A percentile compares a stretch with the other conserved stretches of the same genome.
phyloP scores from a whole-genome alignment of 257 asterid genomes.

The Solanum ossicruentum region DNA sequence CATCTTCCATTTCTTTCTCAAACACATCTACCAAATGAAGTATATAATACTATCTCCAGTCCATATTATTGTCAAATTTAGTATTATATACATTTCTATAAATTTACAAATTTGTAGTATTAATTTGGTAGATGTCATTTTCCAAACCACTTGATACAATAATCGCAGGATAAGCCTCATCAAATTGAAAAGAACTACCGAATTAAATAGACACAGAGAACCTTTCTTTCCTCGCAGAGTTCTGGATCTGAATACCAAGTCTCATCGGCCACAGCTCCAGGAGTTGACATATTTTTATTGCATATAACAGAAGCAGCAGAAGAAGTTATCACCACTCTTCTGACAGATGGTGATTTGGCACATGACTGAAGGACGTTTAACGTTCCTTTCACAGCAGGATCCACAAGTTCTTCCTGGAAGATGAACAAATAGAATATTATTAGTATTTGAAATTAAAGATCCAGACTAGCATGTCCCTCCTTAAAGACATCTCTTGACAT shows the following conservation, averaged over 20 bases:
- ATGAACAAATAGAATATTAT: not conserved
- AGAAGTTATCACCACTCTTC: slow-evolving; percentile 42
- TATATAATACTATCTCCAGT: no score
- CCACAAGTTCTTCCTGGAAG: slow-evolving; percentile 31
- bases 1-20: not conserved
- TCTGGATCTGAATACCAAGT: slow-evolving; percentile 51
- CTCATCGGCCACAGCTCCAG: slow-evolving; percentile 31
- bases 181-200: not conserved
- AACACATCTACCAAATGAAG: not conserved
- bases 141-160: no score
- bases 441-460: not conserved
- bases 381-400: slow-evolving; percentile 49
- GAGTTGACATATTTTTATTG: slow-evolving; percentile 1
- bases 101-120: no score
- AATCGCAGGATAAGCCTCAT: no score
- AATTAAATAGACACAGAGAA: not conserved
- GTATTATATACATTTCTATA: no score
- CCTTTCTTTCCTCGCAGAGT: slow-evolving; percentile 40
- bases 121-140: no score
- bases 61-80: no score
- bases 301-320: slow-evolving; percentile 17
- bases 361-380: slow-evolving; percentile 43
- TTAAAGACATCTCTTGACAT: not conserved
- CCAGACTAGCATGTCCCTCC: not conserved
- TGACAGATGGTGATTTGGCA: slow-evolving; percentile 10